Percentiles rank a stretch among this genome's conserved stretches.
These are phyloP conservation scores for Penicillium cosmopolitanum DNA, from an alignment of 495 filamentous ascomycete species.

Conservation along the genomic window DNA sequence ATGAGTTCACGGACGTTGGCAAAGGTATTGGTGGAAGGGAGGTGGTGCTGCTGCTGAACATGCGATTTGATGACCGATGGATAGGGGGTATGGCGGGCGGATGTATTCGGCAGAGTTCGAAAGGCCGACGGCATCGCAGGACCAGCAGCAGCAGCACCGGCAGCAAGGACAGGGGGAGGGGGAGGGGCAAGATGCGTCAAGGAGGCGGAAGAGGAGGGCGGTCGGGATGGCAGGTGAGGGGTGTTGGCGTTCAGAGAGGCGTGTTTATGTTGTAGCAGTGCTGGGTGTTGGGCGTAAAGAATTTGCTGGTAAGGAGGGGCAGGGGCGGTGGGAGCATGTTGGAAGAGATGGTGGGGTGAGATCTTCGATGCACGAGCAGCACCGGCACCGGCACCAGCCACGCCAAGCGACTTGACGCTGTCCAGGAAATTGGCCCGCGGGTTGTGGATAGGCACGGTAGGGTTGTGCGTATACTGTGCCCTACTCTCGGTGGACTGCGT, in stretches of 20 bases:
- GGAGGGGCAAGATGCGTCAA: constrained; percentile 43
- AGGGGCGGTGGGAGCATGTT: constrained; percentile 39
- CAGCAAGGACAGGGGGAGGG: constrained; percentile 38
- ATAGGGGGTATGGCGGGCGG: constrained; percentile 48
- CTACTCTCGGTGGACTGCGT: constrained; percentile 87
- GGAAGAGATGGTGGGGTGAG: constrained; percentile 41
- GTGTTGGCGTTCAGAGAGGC: constrained; percentile 19
- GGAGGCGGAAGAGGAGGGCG: constrained; percentile 44
- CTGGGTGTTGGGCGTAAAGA: constrained; percentile 33
- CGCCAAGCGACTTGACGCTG: constrained; percentile 52
- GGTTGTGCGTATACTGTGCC: constrained; percentile 89
- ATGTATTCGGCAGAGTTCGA: constrained; percentile 48
- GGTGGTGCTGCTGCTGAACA: constrained; percentile 43
- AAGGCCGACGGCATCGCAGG: constrained; percentile 57
- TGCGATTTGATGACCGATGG: constrained; percentile 47
- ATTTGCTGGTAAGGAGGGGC: constrained; percentile 38
- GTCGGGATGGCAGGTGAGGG: constrained; percentile 35
- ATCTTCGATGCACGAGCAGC: constrained; percentile 37
- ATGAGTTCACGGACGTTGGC: constrained; percentile 54
- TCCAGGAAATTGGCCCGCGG: constrained; percentile 62
- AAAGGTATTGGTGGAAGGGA: constrained; percentile 48
- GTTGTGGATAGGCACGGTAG: constrained; percentile 59
- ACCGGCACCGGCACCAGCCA: constrained; percentile 28
- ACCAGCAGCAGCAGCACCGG: constrained; percentile 44
- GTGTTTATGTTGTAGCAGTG: constrained; percentile 28